Percentiles rank a stretch among this genome's conserved stretches.
Evolutionary conservation across 1,284 basidiomycete species (phyloP).

Genomic region (Cryptococcus sp.): DNA sequence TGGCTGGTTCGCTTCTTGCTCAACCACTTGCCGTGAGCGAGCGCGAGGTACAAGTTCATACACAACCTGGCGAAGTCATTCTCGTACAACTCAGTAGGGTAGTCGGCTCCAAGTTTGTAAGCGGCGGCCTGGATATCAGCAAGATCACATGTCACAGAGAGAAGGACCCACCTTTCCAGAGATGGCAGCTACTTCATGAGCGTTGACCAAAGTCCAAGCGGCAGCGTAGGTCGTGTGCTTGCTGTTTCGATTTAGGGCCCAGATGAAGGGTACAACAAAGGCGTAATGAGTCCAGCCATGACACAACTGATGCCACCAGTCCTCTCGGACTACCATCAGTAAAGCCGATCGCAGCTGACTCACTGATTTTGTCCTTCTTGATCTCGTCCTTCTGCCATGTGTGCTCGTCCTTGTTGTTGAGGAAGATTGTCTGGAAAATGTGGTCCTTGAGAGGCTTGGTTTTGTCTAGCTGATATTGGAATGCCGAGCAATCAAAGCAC

Average conservation of each 20-base stretch:
- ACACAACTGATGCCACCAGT: slow-evolving; percentile 48
- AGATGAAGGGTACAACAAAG: slow-evolving; percentile 51
- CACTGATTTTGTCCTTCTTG: slow-evolving; percentile 50
- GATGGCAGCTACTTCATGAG: slow-evolving; percentile 52
- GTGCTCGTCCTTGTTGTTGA: slow-evolving; percentile 49
- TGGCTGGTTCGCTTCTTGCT: slow-evolving; percentile 7
- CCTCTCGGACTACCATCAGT: slow-evolving; percentile 33
- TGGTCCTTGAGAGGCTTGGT: slow-evolving; percentile 42
- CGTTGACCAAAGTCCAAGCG: slow-evolving; percentile 49
- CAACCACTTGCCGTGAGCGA: slow-evolving; percentile 34
- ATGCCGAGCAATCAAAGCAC: slow-evolving; percentile 42
- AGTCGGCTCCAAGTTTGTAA: slow-evolving; percentile 51
- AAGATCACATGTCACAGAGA: not conserved
- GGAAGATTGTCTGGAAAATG: slow-evolving; percentile 53
- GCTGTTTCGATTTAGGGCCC: slow-evolving; percentile 50
- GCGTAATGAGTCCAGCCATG: slow-evolving; percentile 49
- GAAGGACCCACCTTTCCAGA: slow-evolving; percentile 31
- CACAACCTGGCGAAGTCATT: slow-evolving; percentile 40
- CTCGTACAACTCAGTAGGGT: slow-evolving; percentile 42
- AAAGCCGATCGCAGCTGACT: slow-evolving; percentile 4
- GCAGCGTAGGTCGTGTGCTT: slow-evolving; percentile 41
- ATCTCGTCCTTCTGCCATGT: slow-evolving; percentile 52
- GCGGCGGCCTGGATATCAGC: slow-evolving; percentile 44
- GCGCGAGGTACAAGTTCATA: slow-evolving; percentile 35
- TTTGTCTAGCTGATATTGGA: slow-evolving; percentile 44